These are phyloP conservation scores for Heterobasidion annosum DNA, from an alignment of 1,284 basidiomycete genomes.

Conservation along the genomic window DNA sequence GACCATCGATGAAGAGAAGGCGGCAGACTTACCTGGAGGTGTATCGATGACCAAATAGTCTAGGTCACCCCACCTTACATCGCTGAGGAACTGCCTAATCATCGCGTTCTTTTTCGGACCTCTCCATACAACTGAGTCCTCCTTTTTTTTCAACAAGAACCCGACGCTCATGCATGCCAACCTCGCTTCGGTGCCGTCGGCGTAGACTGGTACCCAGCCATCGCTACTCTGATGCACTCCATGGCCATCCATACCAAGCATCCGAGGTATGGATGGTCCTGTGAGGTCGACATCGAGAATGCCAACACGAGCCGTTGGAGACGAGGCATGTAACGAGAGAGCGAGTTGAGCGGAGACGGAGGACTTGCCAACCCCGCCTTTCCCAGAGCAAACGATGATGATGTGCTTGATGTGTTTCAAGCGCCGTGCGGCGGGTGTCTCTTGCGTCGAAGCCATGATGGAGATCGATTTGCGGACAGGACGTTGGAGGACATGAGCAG, in stretches of 20 bases:
- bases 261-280: constrained; percentile 93
- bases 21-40: constrained; percentile 70
- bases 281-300: constrained; percentile 96
- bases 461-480: background rate
- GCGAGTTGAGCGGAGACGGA: constrained; percentile 93
- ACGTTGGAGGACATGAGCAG: background rate
- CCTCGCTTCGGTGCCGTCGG: constrained; percentile 60
- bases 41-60: constrained; percentile 98
- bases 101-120: constrained; percentile 99
- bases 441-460: constrained; percentile 24
- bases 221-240: constrained; percentile 88
- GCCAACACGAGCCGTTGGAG: constrained; percentile 66
- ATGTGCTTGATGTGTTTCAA: constrained; percentile 75
- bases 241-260: constrained; percentile 88
- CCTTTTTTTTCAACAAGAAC: constrained; percentile 84
- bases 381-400: constrained; percentile 91
- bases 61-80: constrained; percentile 94
- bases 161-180: constrained; percentile 96
- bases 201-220: constrained; percentile 98
- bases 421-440: constrained; percentile 53
- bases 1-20: background rate
- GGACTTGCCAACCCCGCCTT: constrained; percentile 98
- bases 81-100: constrained; percentile 96
- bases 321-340: constrained; percentile 70
- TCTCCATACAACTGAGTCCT: constrained; percentile 95